Percentiles rank a stretch among this genome's conserved stretches.
phyloP scores from a whole-genome alignment of 2,329 filamentous ascomycete genomes.

The Pestalotiopsis fici region DNA sequence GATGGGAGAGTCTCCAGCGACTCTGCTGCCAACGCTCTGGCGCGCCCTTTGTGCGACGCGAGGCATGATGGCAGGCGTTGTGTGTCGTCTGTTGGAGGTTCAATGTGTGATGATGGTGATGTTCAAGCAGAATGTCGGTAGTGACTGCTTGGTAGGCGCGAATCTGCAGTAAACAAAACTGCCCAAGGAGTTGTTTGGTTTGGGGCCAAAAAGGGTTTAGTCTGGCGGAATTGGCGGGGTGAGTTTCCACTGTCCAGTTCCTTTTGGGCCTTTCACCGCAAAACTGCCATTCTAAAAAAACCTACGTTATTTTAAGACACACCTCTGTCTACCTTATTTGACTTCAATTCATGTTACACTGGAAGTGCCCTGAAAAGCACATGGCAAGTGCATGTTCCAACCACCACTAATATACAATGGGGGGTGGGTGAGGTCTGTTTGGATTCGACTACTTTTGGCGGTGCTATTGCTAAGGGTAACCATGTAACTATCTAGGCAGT shows the following conservation, averaged over 20 bases:
- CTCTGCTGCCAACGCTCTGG: conserved; percentile 45
- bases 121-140: conserved; percentile 14
- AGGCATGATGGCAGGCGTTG: conserved; percentile 47
- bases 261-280: background rate
- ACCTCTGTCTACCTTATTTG: background rate
- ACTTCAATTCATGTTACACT: too few relatives aligned
- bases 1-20: conserved; percentile 49
- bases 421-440: too few relatives aligned
- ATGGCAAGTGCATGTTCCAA: background rate
- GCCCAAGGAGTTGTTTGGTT: conserved; percentile 1
- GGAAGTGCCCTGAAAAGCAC: background rate
- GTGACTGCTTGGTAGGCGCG: background rate
- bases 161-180: conserved; percentile 2
- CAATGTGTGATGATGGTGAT: conserved; percentile 16
- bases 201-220: background rate
- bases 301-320: background rate
- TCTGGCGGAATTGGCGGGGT: background rate
- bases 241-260: background rate
- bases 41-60: conserved; percentile 58
- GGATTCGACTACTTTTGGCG: too few relatives aligned
- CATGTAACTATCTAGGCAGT: too few relatives aligned
- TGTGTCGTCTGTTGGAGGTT: conserved; percentile 15
- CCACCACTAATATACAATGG: background rate
- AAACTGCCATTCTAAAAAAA: background rate
- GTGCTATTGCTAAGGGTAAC: too few relatives aligned